Percentiles rank a stretch among this genome's conserved stretches.
Evolutionary conservation across 176 grass and related monocot genomes (phyloP).

Genomic region (Puya raimondii): DNA sequence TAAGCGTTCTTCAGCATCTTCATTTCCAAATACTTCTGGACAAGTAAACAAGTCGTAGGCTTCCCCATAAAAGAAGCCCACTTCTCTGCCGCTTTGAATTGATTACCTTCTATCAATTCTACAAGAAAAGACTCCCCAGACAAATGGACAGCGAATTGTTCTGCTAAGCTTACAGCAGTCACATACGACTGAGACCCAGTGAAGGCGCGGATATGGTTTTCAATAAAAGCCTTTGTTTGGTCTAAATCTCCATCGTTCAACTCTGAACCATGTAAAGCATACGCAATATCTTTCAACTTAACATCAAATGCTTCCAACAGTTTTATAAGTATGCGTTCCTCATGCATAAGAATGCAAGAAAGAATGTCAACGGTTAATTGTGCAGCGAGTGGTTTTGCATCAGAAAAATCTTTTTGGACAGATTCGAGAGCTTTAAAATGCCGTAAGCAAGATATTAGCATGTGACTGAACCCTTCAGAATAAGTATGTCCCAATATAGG

Average conservation of each 20-base stretch:
- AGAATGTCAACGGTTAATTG: constrained; percentile 59
- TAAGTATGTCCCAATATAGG: constrained; percentile 60
- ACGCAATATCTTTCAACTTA: constrained; percentile 57
- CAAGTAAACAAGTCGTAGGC: constrained; percentile 49
- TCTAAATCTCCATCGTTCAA: constrained; percentile 31
- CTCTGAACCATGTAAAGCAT: constrained; percentile 47
- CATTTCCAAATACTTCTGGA: constrained; percentile 62
- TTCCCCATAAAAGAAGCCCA: constrained; percentile 74
- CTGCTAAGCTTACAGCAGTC: constrained; percentile 57
- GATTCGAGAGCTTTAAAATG: constrained; percentile 56
- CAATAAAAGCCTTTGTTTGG: constrained; percentile 37
- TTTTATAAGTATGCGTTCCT: constrained; percentile 78
- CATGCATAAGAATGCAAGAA: constrained; percentile 47
- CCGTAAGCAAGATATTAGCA: constrained; percentile 67
- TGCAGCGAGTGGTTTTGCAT: constrained; percentile 60
- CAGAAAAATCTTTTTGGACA: constrained; percentile 45
- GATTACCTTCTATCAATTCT: constrained; percentile 55
- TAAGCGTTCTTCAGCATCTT: constrained; percentile 88
- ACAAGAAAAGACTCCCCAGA: constrained; percentile 54
- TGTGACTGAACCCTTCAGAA: constrained; percentile 84
- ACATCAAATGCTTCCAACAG: constrained; percentile 82
- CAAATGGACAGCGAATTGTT: constrained; percentile 53
- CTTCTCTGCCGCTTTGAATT: constrained; percentile 64
- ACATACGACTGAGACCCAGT: constrained; percentile 60
- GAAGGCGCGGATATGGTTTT: constrained; percentile 33